Base-by-base conservation (phyloP, 352 stramenopile species). In the Paralagenidium karlingii region DNA sequence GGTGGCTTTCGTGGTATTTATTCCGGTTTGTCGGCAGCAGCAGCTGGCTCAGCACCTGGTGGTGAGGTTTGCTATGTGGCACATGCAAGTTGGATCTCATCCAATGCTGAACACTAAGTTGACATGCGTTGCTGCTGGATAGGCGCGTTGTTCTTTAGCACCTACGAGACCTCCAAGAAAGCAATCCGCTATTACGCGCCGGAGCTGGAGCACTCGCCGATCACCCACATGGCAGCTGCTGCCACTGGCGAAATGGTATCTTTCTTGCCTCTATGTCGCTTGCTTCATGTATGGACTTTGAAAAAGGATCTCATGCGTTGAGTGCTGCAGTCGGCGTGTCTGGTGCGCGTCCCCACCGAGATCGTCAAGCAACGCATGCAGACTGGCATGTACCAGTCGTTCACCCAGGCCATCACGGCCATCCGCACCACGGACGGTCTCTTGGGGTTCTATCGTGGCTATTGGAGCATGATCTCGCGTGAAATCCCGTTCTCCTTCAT, bases 401-500 rank as follows among this genome's bases (percentile, higher is more conserved):
- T 89, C 19, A 49, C 59, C 25, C 60, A 77, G 28, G 77, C 81
- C 2, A 49, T 96, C 28, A 53, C 53, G 25, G 59, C 60, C 24
- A 94, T 98, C 25, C 49, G 91, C 26, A 67, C 49, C 7, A 75
- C 85, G 26, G 59, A 81, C 47, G 91, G 64, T 20, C 16, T 84
- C 18, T 53, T 65, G 15, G 94, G 94, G 10, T 91, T 99, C 47
- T 99, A 98, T 68, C 74, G 85, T 30, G 96, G 94, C 38, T 99
- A 98, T 68, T 91, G 84, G 47, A 97, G 95, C 39, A 98, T 97
- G 51, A 79, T 99, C n/a, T 80, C 97, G 45, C 77, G 96, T 45
- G 96, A 99, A 54, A 97, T 99, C 43, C 96, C 96, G 4, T 99
- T 99, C 63, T 97, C 93, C 19, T 96, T 98, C 37, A 98, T 99